Evolutionary conservation across 1,284 basidiomycete genomes (phyloP), one percentile per base, ranked within the genome.

Genomic region (Heterobasidion annosum): DNA sequence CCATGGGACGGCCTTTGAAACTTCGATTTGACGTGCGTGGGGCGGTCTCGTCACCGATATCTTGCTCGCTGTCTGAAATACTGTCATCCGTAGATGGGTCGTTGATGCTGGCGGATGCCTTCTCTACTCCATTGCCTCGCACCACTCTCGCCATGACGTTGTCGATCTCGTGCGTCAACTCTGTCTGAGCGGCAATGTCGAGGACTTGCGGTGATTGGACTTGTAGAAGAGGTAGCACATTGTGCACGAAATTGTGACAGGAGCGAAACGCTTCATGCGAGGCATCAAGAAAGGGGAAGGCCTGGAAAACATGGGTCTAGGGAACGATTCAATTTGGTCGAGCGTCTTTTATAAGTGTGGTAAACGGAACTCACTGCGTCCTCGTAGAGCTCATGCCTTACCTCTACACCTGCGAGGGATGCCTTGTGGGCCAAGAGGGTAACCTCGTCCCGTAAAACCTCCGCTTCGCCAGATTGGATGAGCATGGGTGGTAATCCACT

Each of bases 341-440:
- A 32, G 57, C 45, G 47, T 54, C 56, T 37, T 9, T 52, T 2
- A 15, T 34, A 48, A 16, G 15, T 16, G 25, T 53, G 12, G 67
- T 48, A 66, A 40, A n/a, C 37, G n/a, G 7, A 40, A 81, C 90
- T 66, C 72, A 93, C 91, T 55, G 86, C 89, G 68, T 98, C 95
- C 62, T 96, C 90, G 66, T 94, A 98, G 44, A 95, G 73, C 68
- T 99, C 95, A 66, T 97, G 91, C 55, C 85, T 83, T 34, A 98
- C 91, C 50, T 88, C 74, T 32, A 98, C 93, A 7, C 95, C 95
- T 0, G 91, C 85, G 18, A 91, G 68, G 2, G 85, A 83, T 12
- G 95, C 95, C 68, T 99, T 99, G 73, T 97, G 92, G 1, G 95
- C 93, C 16, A 98, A 71, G n/a, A 98, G 75, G 5, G 89, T 90